Evolutionary conservation across 169 alveolate species (phyloP).

Genomic region (Eimeria mitis): DNA sequence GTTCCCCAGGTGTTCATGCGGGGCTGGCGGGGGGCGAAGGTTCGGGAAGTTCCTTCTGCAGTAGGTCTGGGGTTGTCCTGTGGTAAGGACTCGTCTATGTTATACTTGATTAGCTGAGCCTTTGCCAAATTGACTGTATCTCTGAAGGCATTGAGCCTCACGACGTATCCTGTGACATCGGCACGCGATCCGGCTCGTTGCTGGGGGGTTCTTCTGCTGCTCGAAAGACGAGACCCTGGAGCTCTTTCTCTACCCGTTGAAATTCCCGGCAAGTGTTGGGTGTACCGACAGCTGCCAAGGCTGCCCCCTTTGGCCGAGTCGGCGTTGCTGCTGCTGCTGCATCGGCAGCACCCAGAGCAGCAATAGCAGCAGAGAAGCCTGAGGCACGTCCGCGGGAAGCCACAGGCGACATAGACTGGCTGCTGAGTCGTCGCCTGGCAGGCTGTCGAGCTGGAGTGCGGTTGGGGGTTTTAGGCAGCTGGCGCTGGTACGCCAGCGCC

Average conservation of each 20-base stretch:
- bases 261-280: constrained; percentile 45
- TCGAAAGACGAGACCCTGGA: constrained; percentile 1
- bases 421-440: constrained; percentile 60
- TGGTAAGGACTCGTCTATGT: neutral
- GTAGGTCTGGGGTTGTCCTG: neutral
- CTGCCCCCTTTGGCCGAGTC: constrained; percentile 22
- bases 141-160: neutral
- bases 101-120: neutral
- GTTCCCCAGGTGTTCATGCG: neutral
- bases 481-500: neutral
- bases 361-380: constrained; percentile 13
- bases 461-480: neutral
- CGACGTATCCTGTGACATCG: constrained; percentile 12
- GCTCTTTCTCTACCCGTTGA: constrained; percentile 24
- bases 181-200: neutral
- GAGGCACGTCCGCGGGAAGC: constrained; percentile 54
- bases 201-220: constrained; percentile 4
- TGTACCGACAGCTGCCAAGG: constrained; percentile 41
- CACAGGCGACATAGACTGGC: constrained; percentile 29
- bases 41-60: neutral
- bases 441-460: constrained; percentile 58
- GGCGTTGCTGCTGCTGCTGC: constrained; percentile 63
- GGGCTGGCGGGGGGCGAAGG: neutral
- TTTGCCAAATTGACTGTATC: neutral
- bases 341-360: constrained; percentile 63